A percentile compares a stretch with the other conserved stretches of the same genome.
phyloP scores from a whole-genome alignment of 352 stramenopile species.

The Pythium phragmiticola region DNA sequence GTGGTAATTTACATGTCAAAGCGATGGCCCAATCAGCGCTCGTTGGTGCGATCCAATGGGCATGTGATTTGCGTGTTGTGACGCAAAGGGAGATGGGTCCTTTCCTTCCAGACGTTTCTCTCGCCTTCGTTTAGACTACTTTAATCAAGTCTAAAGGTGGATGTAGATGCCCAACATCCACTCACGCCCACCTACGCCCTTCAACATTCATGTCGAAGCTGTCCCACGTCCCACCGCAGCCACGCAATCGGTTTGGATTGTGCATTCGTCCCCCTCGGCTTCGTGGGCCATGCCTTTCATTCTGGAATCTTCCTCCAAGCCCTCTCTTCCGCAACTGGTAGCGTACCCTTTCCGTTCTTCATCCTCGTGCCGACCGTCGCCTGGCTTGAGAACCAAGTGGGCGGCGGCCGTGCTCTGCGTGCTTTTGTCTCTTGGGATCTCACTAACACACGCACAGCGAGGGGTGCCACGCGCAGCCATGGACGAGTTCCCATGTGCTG shows the following conservation, averaged over 20 bases:
- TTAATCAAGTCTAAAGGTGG: slow-evolving; percentile 7
- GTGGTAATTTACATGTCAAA: slow-evolving; percentile 7
- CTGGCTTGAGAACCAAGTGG: neutral
- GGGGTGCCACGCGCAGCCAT: slow-evolving; percentile 47
- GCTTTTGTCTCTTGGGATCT: slow-evolving; percentile 16
- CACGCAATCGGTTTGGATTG: slow-evolving; percentile 7
- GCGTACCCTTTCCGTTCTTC: slow-evolving; percentile 11
- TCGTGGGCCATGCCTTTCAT: slow-evolving; percentile 4
- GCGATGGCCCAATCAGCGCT: slow-evolving; percentile 10
- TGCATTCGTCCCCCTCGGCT: neutral
- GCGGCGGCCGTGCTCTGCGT: slow-evolving; percentile 8
- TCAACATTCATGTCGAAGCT: slow-evolving; percentile 1
- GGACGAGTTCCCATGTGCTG: slow-evolving; percentile 45
- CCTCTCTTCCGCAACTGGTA: slow-evolving; percentile 23
- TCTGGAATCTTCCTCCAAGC: slow-evolving; percentile 19
- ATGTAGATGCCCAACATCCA: slow-evolving; percentile 10
- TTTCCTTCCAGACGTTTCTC: neutral
- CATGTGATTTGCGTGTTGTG: slow-evolving; percentile 11
- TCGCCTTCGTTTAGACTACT: neutral
- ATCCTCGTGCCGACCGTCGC: neutral
- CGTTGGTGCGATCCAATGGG: neutral
- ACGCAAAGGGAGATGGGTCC: neutral
- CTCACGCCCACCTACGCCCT: slow-evolving; percentile 12
- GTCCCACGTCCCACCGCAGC: slow-evolving; percentile 17
- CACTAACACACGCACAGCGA: slow-evolving; percentile 52